phyloP scores from a whole-genome alignment of 2,329 filamentous ascomycete species.

The Ceratocystis variospora region DNA sequence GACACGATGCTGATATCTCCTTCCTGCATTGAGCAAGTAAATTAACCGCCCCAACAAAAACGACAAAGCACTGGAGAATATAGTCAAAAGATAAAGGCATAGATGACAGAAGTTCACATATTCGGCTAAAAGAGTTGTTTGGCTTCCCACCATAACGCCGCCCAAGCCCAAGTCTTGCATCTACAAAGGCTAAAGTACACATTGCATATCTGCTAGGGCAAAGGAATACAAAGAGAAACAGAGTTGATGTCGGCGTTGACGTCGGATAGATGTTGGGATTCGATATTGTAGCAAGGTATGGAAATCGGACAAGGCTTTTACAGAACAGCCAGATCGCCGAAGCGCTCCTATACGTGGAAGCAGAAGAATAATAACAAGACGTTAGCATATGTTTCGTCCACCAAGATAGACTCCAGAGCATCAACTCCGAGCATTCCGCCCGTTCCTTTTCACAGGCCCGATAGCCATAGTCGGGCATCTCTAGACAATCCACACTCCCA shows the following conservation, averaged over 20 bases:
- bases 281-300: neutral
- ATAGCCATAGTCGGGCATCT: neutral
- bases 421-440: neutral
- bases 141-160: slow-evolving; percentile 16
- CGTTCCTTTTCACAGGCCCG: neutral
- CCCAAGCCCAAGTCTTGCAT: slow-evolving; percentile 37
- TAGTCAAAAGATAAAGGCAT: neutral
- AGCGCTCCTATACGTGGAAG: slow-evolving; percentile 66
- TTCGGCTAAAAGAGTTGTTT: slow-evolving; percentile 11
- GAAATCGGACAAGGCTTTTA: slow-evolving; percentile 40
- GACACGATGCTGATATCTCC: neutral
- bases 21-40: neutral
- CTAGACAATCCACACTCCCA: neutral
- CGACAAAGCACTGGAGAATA: neutral
- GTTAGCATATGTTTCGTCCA: neutral
- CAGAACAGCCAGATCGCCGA: slow-evolving; percentile 88
- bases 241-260: slow-evolving; percentile 5
- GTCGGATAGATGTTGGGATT: slow-evolving; percentile 4
- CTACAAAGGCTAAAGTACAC: slow-evolving; percentile 44
- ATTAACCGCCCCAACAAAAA: neutral
- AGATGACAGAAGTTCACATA: slow-evolving; percentile 9
- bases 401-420: neutral
- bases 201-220: slow-evolving; percentile 26
- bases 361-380: neutral
- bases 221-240: slow-evolving; percentile 26